Evolutionary conservation across 148 eudicot species (phyloP).

Genomic region (Cornus suecica): DNA sequence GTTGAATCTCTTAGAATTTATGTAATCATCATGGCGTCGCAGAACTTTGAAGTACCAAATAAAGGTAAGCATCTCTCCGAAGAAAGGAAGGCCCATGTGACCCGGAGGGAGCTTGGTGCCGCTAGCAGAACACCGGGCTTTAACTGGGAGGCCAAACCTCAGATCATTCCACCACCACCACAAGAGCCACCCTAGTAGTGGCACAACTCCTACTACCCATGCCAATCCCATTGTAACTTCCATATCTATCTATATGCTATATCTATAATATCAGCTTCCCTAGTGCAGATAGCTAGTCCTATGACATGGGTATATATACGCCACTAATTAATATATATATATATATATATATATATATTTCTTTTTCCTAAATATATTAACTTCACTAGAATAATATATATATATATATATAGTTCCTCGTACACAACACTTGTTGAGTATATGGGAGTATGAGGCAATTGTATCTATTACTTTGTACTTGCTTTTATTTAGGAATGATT

Average conservation of each 20-base stretch:
- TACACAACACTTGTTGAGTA: too few species aligned
- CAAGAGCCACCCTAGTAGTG: background rate
- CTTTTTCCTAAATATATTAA: too few species aligned
- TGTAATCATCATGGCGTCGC: constrained; percentile 38
- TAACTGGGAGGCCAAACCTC: background rate
- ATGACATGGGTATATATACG: background rate
- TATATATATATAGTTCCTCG: too few species aligned
- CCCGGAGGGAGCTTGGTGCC: constrained; percentile 34
- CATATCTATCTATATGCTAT: background rate
- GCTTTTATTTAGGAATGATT: too few species aligned
- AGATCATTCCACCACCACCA: constrained; percentile 7
- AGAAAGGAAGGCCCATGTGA: constrained; percentile 29
- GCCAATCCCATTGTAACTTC: background rate
- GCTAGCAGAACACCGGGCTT: background rate
- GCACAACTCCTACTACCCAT: background rate
- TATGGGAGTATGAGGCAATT: too few species aligned
- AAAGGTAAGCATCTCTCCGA: constrained; percentile 31
- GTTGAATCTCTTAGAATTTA: constrained; percentile 31
- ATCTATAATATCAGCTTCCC: too few species aligned
- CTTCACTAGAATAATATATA: too few species aligned
- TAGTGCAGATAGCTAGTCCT: background rate
- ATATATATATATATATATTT: too few species aligned
- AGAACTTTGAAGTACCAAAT: constrained; percentile 36
- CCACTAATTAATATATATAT: background rate
- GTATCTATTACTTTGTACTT: too few species aligned